phyloP scores from a whole-genome alignment of 108 stramenopile genomes.

The Bacterosira constricta region DNA sequence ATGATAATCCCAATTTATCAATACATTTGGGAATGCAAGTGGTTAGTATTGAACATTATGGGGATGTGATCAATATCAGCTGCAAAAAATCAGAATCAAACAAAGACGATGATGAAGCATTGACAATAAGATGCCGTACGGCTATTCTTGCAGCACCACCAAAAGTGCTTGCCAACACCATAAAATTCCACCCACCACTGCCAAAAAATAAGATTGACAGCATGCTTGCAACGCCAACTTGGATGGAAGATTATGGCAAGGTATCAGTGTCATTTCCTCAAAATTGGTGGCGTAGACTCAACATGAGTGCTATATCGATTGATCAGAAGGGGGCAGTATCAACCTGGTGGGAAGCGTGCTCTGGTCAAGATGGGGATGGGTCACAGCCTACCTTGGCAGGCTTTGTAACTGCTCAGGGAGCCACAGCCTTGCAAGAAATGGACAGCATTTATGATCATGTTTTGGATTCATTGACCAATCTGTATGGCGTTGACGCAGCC shows the following conservation, averaged over 20 bases:
- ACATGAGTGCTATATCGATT: conserved; percentile 21
- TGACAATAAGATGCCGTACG: conserved; percentile 9
- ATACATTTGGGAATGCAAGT: conserved; percentile 19
- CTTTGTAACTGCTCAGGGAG: conserved; percentile 18
- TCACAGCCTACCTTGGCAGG: conserved; percentile 13
- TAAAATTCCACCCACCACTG: conserved; percentile 16
- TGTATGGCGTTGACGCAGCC: conserved; percentile 10
- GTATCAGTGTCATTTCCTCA: conserved; percentile 14
- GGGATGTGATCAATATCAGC: background rate
- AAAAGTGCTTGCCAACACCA: conserved; percentile 8
- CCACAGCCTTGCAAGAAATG: background rate
- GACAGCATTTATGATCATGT: conserved; percentile 5
- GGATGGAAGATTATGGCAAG: conserved; percentile 37
- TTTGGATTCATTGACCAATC: conserved; percentile 5
- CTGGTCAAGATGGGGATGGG: conserved; percentile 17
- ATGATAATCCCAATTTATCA: background rate
- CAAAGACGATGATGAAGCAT: background rate
- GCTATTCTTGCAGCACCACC: conserved; percentile 21
- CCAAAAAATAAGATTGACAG: conserved; percentile 10
- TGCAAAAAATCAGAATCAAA: background rate
- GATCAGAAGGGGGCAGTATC: conserved; percentile 11
- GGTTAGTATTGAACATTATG: conserved; percentile 5
- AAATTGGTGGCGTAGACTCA: conserved; percentile 18
- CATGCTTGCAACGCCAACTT: conserved; percentile 32
- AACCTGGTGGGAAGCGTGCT: conserved; percentile 37